Evolutionary conservation across 192 early-diverging fungal species (phyloP).

Genomic region (Coemansia sp.): DNA sequence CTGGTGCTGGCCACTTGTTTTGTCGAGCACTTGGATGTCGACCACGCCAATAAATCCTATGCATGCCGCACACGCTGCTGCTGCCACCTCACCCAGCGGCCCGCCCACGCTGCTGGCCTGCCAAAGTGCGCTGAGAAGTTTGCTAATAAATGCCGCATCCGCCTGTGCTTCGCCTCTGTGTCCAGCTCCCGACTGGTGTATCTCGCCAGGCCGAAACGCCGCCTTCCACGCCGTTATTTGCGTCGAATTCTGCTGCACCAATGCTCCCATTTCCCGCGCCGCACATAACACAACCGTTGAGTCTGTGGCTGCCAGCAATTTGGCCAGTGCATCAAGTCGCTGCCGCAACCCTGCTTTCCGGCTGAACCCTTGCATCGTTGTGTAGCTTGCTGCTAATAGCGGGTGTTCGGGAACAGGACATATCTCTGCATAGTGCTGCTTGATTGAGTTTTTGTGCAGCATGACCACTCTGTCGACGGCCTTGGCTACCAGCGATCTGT

Average conservation of each 20-base stretch:
- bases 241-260: conserved; percentile 23
- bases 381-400: conserved; percentile 26
- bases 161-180: neutral
- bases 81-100: conserved; percentile 29
- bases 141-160: conserved; percentile 12
- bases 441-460: conserved; percentile 19
- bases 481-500: conserved; percentile 14
- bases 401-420: conserved; percentile 53
- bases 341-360: conserved; percentile 10
- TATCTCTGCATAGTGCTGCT: conserved; percentile 12
- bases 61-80: conserved; percentile 44
- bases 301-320: conserved; percentile 39
- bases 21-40: conserved; percentile 1
- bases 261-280: conserved; percentile 26
- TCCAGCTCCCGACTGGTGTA: neutral
- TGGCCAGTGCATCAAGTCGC: conserved; percentile 16
- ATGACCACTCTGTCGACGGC: conserved; percentile 26
- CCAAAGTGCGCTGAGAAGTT: conserved; percentile 16
- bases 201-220: conserved; percentile 12
- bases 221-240: conserved; percentile 38
- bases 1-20: neutral
- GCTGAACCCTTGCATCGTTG: conserved; percentile 12
- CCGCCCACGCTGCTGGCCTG: conserved; percentile 25
- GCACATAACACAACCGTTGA: conserved; percentile 40
- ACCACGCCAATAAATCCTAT: conserved; percentile 39